Evolutionary conservation across 106 monocot species (phyloP).

Genomic region (Dendrobium catenatum): DNA sequence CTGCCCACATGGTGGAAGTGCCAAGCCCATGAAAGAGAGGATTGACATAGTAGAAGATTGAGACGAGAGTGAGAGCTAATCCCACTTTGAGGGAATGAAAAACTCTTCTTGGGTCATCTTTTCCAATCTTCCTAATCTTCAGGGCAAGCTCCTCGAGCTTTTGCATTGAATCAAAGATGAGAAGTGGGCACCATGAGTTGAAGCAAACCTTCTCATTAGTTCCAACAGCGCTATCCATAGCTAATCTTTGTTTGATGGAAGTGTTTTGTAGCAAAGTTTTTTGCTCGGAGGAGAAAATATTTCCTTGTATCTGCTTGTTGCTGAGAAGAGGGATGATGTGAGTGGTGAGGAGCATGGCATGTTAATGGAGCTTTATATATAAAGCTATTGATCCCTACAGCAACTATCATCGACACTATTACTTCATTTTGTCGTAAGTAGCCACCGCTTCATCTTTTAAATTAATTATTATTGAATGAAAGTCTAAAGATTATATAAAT

Average conservation of each 20-base stretch:
- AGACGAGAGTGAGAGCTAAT: slow-evolving; percentile 48
- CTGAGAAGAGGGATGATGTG: neutral
- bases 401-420: too few species aligned
- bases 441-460: too few species aligned
- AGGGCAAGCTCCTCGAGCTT: slow-evolving; percentile 5
- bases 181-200: neutral
- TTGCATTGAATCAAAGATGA: neutral
- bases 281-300: too few species aligned
- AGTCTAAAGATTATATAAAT: too few species aligned
- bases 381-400: too few species aligned
- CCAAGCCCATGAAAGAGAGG: slow-evolving; percentile 46
- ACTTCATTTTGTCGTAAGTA: too few species aligned
- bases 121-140: slow-evolving; percentile 24
- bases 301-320: neutral
- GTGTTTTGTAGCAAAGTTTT: too few species aligned
- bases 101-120: slow-evolving; percentile 47
- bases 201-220: slow-evolving; percentile 4
- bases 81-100: slow-evolving; percentile 50
- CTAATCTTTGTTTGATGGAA: neutral
- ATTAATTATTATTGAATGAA: too few species aligned
- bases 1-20: slow-evolving; percentile 50
- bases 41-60: slow-evolving; percentile 52
- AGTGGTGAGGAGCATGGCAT: neutral
- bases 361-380: neutral
- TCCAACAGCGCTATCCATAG: neutral